phyloP scores from a whole-genome alignment of 345 rosid genomes.

The thale cress (Arabidopsis thaliana) region TAIR10.1 NC_003070.9:28872501-28873000 shows the following conservation, averaged over 20 bases:
- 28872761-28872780: slow-evolving; percentile 27
- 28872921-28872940: slow-evolving; percentile 36
- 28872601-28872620: not conserved
- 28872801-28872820: slow-evolving; percentile 15
- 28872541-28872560: not conserved
- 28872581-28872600: slow-evolving; percentile 13
- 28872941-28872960: slow-evolving; percentile 41
- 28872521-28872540: not conserved
- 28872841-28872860: slow-evolving; percentile 42
- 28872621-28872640: not conserved
- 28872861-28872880: slow-evolving; percentile 42
- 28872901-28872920: slow-evolving; percentile 45
- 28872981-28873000: not conserved
- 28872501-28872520: not conserved
- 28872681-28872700: slow-evolving; percentile 41
- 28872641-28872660: slow-evolving; percentile 28
- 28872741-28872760: slow-evolving; percentile 23
- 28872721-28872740: slow-evolving; percentile 39
- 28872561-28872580: not conserved
- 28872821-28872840: slow-evolving; percentile 18
- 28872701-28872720: slow-evolving; percentile 45
- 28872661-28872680: slow-evolving; percentile 36
- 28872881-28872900: slow-evolving; percentile 45
- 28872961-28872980: slow-evolving; percentile 34
- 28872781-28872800: not conserved